Percentiles rank a stretch among this genome's conserved stretches.
Conservation (phyloP, 164 flowering plant genomes). For the Stephania yunnanensis region DNA sequence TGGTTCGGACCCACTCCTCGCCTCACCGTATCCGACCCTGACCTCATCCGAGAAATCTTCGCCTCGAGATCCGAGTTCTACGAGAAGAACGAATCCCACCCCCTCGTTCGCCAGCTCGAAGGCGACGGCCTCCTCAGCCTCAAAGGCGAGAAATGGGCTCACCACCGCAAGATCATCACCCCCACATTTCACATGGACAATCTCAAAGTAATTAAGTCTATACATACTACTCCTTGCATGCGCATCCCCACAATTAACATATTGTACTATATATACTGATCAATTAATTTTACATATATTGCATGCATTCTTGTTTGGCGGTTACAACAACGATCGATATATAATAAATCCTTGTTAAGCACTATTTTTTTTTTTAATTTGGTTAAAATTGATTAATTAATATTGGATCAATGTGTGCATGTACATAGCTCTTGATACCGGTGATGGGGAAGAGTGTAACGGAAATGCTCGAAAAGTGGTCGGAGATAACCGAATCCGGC, state of each 20-base stretch:
- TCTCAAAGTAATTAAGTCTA: conserved; percentile 58
- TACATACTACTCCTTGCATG: no score
- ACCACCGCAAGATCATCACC: conserved; percentile 77
- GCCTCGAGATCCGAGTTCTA: conserved; percentile 64
- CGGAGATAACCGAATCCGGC: conserved; percentile 33
- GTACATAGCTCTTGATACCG: conserved; percentile 55
- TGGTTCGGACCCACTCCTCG: conserved; percentile 97
- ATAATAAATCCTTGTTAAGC: no score
- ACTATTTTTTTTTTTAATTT: no score
- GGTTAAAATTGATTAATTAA: no score
- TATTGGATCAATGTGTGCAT: neutral
- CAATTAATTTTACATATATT: no score
- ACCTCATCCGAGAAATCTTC: conserved; percentile 80
- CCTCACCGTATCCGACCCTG: conserved; percentile 83
- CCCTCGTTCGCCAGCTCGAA: conserved; percentile 82
- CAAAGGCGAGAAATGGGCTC: conserved; percentile 98
- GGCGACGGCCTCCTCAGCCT: conserved; percentile 92
- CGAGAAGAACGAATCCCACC: conserved; percentile 85
- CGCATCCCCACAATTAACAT: no score
- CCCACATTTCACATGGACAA: conserved; percentile 94
- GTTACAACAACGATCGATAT: no score
- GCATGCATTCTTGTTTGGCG: no score
- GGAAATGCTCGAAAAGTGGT: conserved; percentile 69
- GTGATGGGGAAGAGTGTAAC: conserved; percentile 60
- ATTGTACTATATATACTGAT: no score